These are phyloP conservation scores for Brassica nigra DNA, from an alignment of 345 rosid species.

Conservation along the genomic window DNA sequence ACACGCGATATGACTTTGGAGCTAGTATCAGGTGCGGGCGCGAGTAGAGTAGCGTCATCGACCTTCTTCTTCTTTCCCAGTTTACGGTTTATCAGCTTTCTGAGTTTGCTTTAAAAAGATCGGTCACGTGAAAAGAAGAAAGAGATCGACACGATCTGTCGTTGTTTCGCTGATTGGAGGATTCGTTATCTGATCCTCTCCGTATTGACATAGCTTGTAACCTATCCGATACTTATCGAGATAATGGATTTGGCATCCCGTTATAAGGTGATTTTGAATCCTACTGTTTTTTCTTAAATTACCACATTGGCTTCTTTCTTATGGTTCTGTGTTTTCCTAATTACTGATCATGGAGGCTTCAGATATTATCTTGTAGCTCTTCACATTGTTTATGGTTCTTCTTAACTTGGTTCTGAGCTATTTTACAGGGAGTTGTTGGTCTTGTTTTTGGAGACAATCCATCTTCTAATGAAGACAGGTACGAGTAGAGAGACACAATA, in stretches of 20 bases:
- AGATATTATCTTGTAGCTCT: background rate
- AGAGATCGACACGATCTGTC: slow-evolving; percentile 20
- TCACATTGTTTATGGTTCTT: background rate
- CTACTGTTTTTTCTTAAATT: background rate
- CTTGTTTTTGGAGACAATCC: slow-evolving; percentile 88
- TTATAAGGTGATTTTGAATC: slow-evolving; percentile 32
- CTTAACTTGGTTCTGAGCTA: slow-evolving; percentile 19
- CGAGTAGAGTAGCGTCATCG: slow-evolving; percentile 2
- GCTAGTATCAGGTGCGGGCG: slow-evolving; percentile 20
- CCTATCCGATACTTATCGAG: slow-evolving; percentile 20
- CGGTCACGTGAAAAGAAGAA: slow-evolving; percentile 17
- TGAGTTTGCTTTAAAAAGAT: slow-evolving; percentile 36
- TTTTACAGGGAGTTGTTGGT: slow-evolving; percentile 87
- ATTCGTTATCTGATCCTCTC: slow-evolving; percentile 24
- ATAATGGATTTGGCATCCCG: slow-evolving; percentile 89
- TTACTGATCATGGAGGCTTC: background rate
- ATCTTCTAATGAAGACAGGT: slow-evolving; percentile 80
- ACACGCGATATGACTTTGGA: background rate
- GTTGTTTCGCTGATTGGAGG: background rate
- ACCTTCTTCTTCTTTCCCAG: background rate
- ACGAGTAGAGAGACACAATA: too few species aligned
- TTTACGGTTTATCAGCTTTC: slow-evolving; percentile 26
- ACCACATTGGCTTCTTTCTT: background rate
- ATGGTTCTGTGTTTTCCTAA: background rate
- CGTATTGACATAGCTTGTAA: slow-evolving; percentile 13